Percentiles rank a stretch among this genome's conserved stretches.
phyloP scores from a whole-genome alignment of 306 rosid genomes.

The Fragaria nilgerrensis region DNA sequence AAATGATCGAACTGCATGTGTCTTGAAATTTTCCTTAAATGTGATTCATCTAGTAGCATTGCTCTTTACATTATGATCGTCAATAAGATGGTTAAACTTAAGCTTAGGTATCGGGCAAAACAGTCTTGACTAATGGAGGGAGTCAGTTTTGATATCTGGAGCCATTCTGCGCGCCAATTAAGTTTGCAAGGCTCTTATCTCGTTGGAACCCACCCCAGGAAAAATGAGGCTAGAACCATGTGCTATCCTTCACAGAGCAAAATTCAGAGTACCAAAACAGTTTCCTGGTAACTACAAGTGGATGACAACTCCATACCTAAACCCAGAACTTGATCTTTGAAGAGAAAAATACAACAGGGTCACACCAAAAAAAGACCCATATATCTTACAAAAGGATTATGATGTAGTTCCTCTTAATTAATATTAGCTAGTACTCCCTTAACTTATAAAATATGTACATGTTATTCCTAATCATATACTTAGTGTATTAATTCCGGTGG shows the following conservation, averaged over 20 bases:
- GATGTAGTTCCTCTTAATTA: background rate
- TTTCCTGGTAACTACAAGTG: background rate
- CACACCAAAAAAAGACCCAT: background rate
- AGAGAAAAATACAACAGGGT: background rate
- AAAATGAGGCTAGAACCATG: constrained; percentile 1
- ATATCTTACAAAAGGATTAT: background rate
- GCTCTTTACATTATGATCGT: no score
- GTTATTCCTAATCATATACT: background rate
- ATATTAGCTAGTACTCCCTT: background rate
- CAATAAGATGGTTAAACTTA: background rate
- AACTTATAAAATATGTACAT: background rate
- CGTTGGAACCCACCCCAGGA: constrained; percentile 13
- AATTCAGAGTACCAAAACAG: background rate
- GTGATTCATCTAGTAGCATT: no score
- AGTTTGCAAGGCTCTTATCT: background rate
- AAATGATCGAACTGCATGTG: no score
- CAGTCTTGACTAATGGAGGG: background rate
- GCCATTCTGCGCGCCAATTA: background rate
- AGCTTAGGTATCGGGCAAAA: background rate
- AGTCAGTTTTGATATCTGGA: background rate
- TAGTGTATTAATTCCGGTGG: background rate
- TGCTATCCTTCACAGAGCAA: background rate
- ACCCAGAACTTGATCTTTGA: background rate
- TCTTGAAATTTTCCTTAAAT: no score
- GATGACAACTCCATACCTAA: background rate